Evolutionary conservation across 2,329 filamentous ascomycete species (phyloP).

Genomic region (Trichoderma atroviride): DNA sequence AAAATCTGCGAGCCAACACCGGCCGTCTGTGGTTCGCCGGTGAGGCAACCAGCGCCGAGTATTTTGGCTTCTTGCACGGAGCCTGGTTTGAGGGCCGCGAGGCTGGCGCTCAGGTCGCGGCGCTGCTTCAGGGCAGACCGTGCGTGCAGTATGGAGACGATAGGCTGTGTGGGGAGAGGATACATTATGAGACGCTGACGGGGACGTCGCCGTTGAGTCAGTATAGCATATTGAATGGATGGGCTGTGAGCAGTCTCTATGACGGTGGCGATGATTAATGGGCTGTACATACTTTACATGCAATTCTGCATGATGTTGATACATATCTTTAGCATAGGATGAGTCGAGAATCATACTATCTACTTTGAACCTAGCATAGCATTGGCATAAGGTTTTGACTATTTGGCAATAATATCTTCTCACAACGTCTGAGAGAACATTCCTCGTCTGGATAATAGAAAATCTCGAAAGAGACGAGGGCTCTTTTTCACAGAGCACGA

Average conservation of each 20-base stretch:
- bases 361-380: background rate
- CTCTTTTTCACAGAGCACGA: background rate
- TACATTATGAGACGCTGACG: slow-evolving; percentile 32
- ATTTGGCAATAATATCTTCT: background rate
- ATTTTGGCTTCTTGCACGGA: slow-evolving; percentile 68
- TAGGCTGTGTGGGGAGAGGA: slow-evolving; percentile 29
- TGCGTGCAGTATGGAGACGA: slow-evolving; percentile 29
- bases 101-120: slow-evolving; percentile 50
- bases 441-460: background rate
- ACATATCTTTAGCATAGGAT: background rate
- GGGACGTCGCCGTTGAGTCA: slow-evolving; percentile 41
- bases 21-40: slow-evolving; percentile 66
- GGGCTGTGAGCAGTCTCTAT: slow-evolving; percentile 42
- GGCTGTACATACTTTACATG: background rate
- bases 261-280: slow-evolving; percentile 7
- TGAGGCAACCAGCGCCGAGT: slow-evolving; percentile 63
- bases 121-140: slow-evolving; percentile 26
- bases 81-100: slow-evolving; percentile 60
- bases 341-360: background rate
- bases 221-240: slow-evolving; percentile 42
- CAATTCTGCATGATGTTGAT: background rate
- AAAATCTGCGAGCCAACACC: slow-evolving; percentile 68
- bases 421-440: background rate
- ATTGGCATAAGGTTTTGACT: background rate
- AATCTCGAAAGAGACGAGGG: background rate